phyloP scores from a whole-genome alignment of 2,329 filamentous ascomycete species.

The Amesomyces nigricolor region DNA sequence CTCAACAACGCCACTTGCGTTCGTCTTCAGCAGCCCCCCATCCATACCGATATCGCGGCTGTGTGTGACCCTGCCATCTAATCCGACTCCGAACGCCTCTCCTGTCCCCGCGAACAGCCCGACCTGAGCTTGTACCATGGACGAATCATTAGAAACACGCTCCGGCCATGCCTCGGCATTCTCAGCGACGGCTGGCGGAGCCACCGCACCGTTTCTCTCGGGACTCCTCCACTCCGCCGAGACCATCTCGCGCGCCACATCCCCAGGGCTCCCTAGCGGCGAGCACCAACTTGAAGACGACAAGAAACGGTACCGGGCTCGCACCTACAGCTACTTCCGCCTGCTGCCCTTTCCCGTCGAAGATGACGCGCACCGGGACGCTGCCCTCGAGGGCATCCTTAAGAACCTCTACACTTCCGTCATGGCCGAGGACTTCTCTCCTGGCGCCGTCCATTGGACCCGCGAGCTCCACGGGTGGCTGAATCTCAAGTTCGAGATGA shows the following conservation, averaged over 20 bases:
- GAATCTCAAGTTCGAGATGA: slow-evolving; percentile 94
- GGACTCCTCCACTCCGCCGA: slow-evolving; percentile 46
- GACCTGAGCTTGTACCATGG: slow-evolving; percentile 17
- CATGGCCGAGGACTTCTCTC: slow-evolving; percentile 87
- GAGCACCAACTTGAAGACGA: slow-evolving; percentile 45
- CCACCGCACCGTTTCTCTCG: slow-evolving; percentile 35
- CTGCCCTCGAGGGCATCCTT: slow-evolving; percentile 77
- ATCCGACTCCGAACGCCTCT: neutral
- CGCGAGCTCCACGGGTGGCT: slow-evolving; percentile 94
- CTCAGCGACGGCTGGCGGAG: slow-evolving; percentile 33
- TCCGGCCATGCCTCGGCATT: slow-evolving; percentile 24
- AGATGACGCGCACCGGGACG: slow-evolving; percentile 68
- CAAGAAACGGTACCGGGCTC: slow-evolving; percentile 67
- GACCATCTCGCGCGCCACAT: slow-evolving; percentile 78
- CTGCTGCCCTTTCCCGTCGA: slow-evolving; percentile 88
- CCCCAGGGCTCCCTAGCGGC: slow-evolving; percentile 61
- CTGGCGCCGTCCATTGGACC: slow-evolving; percentile 94
- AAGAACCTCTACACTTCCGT: slow-evolving; percentile 91
- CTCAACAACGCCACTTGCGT: neutral
- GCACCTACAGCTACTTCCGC: slow-evolving; percentile 89
- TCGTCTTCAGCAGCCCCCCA: neutral
- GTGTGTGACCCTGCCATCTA: neutral
- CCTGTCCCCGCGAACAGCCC: neutral
- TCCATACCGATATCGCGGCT: neutral
- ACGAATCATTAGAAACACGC: slow-evolving; percentile 25